Evolutionary conservation across 2,329 filamentous ascomycete genomes (phyloP).

Genomic region (Ascochyta fabae): DNA sequence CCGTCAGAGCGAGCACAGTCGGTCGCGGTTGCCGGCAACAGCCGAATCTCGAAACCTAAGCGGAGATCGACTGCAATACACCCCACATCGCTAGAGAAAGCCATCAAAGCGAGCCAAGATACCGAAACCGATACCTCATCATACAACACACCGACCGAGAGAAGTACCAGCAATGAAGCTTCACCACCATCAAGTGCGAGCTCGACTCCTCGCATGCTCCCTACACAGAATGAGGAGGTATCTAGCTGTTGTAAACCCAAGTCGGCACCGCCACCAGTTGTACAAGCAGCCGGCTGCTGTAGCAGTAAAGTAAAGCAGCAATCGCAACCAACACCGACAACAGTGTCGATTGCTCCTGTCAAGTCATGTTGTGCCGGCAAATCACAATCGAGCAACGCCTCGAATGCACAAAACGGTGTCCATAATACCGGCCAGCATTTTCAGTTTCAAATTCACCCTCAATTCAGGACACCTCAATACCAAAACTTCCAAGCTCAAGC

Average conservation of each 20-base stretch:
- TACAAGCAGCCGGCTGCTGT: constrained; percentile 38
- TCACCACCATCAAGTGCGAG: constrained; percentile 47
- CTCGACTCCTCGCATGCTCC: constrained; percentile 45
- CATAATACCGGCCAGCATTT: constrained; percentile 27
- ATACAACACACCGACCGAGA: constrained; percentile 41
- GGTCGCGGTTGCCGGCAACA: constrained; percentile 30
- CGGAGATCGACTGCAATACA: constrained; percentile 40
- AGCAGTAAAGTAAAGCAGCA: constrained; percentile 31
- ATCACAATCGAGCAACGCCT: constrained; percentile 15
- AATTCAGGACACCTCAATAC: constrained; percentile 30
- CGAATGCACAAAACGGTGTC: constrained; percentile 13
- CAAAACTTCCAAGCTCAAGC: constrained; percentile 28
- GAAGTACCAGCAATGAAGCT: constrained; percentile 40
- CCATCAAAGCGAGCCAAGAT: constrained; percentile 42
- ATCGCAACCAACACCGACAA: constrained; percentile 18
- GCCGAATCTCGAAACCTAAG: constrained; percentile 44
- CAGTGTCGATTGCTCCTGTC: constrained; percentile 12
- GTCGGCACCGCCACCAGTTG: constrained; percentile 19
- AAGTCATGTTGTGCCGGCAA: constrained; percentile 45
- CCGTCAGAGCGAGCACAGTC: constrained; percentile 40
- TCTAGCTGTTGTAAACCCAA: constrained; percentile 46
- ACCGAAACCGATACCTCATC: constrained; percentile 43
- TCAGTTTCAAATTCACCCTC: constrained; percentile 29
- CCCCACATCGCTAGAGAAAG: constrained; percentile 41
- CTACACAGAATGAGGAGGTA: constrained; percentile 32